A percentile compares a stretch with the other conserved stretches of the same genome.
These are phyloP conservation scores for Gossypium bickii DNA, from an alignment of 345 rosid species.

Conservation along the genomic window DNA sequence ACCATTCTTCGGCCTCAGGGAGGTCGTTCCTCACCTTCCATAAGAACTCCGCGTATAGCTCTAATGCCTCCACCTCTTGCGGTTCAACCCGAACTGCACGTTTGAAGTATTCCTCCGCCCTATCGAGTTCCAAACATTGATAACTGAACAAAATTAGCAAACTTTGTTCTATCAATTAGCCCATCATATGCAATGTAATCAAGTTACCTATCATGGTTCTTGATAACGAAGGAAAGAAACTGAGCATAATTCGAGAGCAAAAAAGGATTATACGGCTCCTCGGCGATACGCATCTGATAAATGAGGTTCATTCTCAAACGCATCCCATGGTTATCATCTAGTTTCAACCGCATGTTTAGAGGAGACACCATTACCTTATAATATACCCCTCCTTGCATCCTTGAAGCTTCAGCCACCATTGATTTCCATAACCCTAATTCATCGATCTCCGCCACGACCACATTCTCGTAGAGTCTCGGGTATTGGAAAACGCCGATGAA, in stretches of 20 bases:
- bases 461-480: not conserved
- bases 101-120: constrained; percentile 74
- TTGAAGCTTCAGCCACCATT: constrained; percentile 44
- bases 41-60: constrained; percentile 60
- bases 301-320: constrained; percentile 47
- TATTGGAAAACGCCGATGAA: not conserved
- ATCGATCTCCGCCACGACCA: not conserved
- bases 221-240: constrained; percentile 53
- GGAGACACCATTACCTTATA: constrained; percentile 36
- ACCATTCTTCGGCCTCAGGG: constrained; percentile 74
- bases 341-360: constrained; percentile 35
- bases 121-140: constrained; percentile 8
- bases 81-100: constrained; percentile 50
- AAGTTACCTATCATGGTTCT: constrained; percentile 49
- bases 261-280: constrained; percentile 58
- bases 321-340: constrained; percentile 44
- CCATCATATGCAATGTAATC: not conserved
- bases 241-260: constrained; percentile 67
- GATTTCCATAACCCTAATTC: constrained; percentile 51
- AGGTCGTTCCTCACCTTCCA: constrained; percentile 62
- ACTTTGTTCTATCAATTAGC: no score
- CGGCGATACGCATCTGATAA: constrained; percentile 50
- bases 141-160: not conserved
- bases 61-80: constrained; percentile 55
- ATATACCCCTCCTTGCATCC: constrained; percentile 25